A percentile compares a stretch with the other conserved stretches of the same genome.
Conservation (phyloP, 163 green algal genomes). For the Chlamydomonas reinhardtii region DNA sequence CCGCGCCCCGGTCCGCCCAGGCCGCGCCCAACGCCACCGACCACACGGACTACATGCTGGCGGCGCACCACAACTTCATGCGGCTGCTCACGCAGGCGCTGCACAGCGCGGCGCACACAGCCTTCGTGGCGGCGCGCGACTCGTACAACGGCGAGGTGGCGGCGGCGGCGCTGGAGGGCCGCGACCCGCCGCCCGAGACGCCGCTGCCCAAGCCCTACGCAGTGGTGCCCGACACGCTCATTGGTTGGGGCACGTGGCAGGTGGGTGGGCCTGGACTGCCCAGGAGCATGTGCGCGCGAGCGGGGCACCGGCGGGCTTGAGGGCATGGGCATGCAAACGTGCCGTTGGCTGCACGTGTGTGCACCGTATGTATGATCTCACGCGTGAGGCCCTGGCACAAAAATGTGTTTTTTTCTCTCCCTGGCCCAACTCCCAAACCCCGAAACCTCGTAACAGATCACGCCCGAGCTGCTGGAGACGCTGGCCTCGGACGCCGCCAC, state of each 20-base stretch:
- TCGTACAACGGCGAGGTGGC: conserved; percentile 27
- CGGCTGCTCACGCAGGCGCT: conserved; percentile 35
- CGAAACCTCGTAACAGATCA: conserved; percentile 2
- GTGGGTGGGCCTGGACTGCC: not conserved
- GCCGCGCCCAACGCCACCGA: conserved; percentile 53
- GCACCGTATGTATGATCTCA: no score
- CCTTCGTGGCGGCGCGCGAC: conserved; percentile 22
- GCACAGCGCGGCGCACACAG: conserved; percentile 21
- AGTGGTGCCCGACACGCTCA: conserved; percentile 49
- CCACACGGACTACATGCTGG: conserved; percentile 58
- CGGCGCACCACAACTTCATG: conserved; percentile 58
- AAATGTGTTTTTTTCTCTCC: no score
- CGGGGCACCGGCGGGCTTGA: no score
- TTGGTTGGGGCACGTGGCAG: conserved; percentile 51
- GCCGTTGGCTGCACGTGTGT: no score
- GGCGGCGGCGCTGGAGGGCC: not conserved
- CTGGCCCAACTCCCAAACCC: no score
- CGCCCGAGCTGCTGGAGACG: not conserved
- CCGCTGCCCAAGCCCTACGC: conserved; percentile 19
- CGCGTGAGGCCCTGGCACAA: no score
- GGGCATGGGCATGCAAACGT: no score
- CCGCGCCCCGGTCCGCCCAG: no score
- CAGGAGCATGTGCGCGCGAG: no score
- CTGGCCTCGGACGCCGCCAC: not conserved
- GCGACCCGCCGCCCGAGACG: not conserved